Evolutionary conservation across 2,329 filamentous ascomycete species (phyloP).

Genomic region (Teratosphaeria destructans): DNA sequence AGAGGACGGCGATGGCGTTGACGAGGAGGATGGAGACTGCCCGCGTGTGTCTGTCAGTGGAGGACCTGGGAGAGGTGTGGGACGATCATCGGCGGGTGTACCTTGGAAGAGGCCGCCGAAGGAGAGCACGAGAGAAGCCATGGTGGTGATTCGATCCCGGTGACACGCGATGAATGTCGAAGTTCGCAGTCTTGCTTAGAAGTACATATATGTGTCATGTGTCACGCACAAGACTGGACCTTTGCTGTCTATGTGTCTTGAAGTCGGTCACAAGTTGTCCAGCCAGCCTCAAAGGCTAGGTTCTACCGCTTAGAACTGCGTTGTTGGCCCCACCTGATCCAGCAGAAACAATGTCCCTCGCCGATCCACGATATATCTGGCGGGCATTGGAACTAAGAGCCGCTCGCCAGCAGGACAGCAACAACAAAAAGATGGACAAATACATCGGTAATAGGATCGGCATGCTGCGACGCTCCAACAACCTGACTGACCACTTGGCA

Average conservation of each 20-base stretch:
- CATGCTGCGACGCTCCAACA: not conserved
- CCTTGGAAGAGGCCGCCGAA: conserved; percentile 65
- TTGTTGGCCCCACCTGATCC: not conserved
- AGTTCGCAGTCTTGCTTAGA: too few relatives aligned
- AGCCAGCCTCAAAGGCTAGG: not conserved
- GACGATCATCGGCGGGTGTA: conserved; percentile 23
- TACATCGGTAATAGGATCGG: not conserved
- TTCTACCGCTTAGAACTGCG: not conserved
- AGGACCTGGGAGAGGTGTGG: conserved; percentile 1
- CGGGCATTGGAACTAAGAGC: conserved; percentile 4
- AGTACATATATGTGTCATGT: too few relatives aligned
- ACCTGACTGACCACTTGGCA: not conserved
- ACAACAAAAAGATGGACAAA: not conserved
- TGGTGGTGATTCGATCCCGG: conserved; percentile 1
- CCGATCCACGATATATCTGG: conserved; percentile 2
- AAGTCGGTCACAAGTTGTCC: not conserved
- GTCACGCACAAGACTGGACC: not conserved
- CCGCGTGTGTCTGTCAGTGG: not conserved
- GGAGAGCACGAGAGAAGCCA: conserved; percentile 50
- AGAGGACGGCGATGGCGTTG: conserved; percentile 88
- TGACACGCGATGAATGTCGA: too few relatives aligned
- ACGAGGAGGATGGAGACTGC: conserved; percentile 62
- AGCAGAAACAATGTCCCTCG: not conserved
- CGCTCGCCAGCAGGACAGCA: not conserved
- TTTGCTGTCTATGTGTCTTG: not conserved